Evolutionary conservation across 1,139 yeast genomes (phyloP).

Genomic region (Magnusiomyces fungicola): DNA sequence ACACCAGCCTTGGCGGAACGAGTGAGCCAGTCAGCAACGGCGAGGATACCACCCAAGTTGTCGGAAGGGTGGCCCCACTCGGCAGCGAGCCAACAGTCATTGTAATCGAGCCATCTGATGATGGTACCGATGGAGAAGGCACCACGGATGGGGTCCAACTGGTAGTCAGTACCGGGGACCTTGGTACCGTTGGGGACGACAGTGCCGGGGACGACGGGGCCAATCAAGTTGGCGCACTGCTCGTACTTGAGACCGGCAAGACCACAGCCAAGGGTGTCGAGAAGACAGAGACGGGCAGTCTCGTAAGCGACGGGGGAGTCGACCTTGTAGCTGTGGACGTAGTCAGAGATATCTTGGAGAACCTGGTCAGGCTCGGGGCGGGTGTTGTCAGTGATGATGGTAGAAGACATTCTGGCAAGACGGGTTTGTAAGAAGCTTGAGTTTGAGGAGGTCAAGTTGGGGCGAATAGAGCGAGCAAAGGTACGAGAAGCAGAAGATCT

Average conservation of each 20-base stretch:
- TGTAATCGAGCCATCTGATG: conserved; percentile 53
- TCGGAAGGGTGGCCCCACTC: conserved; percentile 64
- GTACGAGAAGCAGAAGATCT: not conserved
- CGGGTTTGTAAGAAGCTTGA: conserved; percentile 52
- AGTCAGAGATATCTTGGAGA: conserved; percentile 42
- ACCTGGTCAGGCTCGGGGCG: conserved; percentile 47
- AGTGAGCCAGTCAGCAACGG: conserved; percentile 51
- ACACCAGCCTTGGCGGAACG: conserved; percentile 40
- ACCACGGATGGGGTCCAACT: conserved; percentile 49
- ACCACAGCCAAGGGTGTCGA: conserved; percentile 55
- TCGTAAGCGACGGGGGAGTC: conserved; percentile 43
- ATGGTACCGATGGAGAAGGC: conserved; percentile 51
- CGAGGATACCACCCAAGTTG: conserved; percentile 50
- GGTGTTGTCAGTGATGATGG: conserved; percentile 37
- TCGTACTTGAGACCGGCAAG: conserved; percentile 50
- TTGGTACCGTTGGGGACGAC: conserved; percentile 47
- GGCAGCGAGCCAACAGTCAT: conserved; percentile 59
- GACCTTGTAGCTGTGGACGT: conserved; percentile 42
- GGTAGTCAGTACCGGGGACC: conserved; percentile 45
- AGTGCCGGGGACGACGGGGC: conserved; percentile 51
- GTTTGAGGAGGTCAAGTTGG: conserved; percentile 23
- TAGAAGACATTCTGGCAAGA: conserved; percentile 10
- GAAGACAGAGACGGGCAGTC: conserved; percentile 47
- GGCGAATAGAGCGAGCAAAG: not conserved
- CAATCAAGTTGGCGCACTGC: conserved; percentile 43